These are phyloP conservation scores for Aspergillus ruber DNA, from an alignment of 2,329 filamentous ascomycete species.

Conservation along the genomic window DNA sequence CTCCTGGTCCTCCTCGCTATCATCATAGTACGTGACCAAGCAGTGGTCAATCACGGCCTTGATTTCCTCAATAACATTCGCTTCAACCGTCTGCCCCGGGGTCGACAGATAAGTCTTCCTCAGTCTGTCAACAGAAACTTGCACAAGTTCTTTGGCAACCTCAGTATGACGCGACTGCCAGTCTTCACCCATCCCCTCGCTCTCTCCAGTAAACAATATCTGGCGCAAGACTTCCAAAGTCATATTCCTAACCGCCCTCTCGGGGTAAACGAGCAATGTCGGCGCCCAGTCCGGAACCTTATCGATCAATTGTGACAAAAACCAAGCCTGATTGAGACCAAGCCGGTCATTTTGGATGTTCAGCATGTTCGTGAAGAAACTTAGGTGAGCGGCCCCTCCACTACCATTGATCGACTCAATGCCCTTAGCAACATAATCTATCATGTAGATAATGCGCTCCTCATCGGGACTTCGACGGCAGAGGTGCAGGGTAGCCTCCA, in stretches of 20 bases:
- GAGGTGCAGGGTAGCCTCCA: conserved; percentile 53
- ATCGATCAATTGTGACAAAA: conserved; percentile 31
- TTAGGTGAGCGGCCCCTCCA: conserved; percentile 44
- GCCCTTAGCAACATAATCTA: conserved; percentile 39
- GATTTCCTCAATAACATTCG: conserved; percentile 31
- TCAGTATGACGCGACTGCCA: conserved; percentile 19
- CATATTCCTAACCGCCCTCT: conserved; percentile 38
- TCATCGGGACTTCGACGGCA: conserved; percentile 37
- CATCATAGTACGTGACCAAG: conserved; percentile 31
- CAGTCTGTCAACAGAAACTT: conserved; percentile 27
- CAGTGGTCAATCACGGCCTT: conserved; percentile 33
- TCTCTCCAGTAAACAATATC: conserved; percentile 36
- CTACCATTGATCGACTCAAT: conserved; percentile 44
- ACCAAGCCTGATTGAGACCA: conserved; percentile 27
- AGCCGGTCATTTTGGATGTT: conserved; percentile 34
- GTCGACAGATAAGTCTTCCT: conserved; percentile 24
- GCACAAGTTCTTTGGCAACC: conserved; percentile 27
- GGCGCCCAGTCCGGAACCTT: conserved; percentile 47
- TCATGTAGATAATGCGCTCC: conserved; percentile 31
- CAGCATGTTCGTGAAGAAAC: conserved; percentile 50
- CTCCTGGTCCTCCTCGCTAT: conserved; percentile 30
- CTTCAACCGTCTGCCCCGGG: conserved; percentile 25
- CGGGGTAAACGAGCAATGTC: conserved; percentile 46
- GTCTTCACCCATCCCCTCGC: conserved; percentile 22
- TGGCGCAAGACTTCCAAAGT: conserved; percentile 40